A percentile compares a stretch with the other conserved stretches of the same genome.
phyloP scores from a whole-genome alignment of 257 asterid genomes.

The Primulina huaijiensis region DNA sequence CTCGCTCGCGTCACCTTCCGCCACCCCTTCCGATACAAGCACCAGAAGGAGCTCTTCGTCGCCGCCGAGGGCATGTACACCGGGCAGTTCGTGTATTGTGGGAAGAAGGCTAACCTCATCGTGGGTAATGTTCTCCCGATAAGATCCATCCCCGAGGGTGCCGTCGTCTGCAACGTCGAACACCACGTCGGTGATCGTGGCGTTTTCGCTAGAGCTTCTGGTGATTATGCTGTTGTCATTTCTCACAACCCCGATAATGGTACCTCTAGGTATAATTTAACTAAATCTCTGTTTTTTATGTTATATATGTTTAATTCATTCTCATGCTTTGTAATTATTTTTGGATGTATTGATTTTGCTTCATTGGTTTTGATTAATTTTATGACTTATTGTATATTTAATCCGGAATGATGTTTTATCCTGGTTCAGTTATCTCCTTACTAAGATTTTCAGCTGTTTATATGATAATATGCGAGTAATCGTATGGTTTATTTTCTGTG shows the following conservation, averaged over 20 bases:
- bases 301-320: neutral
- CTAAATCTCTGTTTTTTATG: neutral
- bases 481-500: no score
- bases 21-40: slow-evolving; percentile 73
- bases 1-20: slow-evolving; percentile 67
- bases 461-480: neutral
- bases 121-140: slow-evolving; percentile 73
- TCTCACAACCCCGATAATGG: slow-evolving; percentile 81
- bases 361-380: neutral
- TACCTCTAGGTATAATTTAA: slow-evolving; percentile 50
- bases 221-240: slow-evolving; percentile 70
- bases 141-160: slow-evolving; percentile 76
- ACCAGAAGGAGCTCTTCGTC: slow-evolving; percentile 74
- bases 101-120: slow-evolving; percentile 60
- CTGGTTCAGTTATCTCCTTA: neutral
- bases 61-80: slow-evolving; percentile 79
- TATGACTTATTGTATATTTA: no score
- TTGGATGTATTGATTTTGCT: neutral
- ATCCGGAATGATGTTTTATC: neutral
- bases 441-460: no score
- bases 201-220: slow-evolving; percentile 66
- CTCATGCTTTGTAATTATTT: no score
- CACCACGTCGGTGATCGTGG: slow-evolving; percentile 79
- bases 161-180: slow-evolving; percentile 75
- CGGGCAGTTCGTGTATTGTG: slow-evolving; percentile 67